Conservation (phyloP, 1,139 yeast genomes). For the Diutina rugosa region DNA sequence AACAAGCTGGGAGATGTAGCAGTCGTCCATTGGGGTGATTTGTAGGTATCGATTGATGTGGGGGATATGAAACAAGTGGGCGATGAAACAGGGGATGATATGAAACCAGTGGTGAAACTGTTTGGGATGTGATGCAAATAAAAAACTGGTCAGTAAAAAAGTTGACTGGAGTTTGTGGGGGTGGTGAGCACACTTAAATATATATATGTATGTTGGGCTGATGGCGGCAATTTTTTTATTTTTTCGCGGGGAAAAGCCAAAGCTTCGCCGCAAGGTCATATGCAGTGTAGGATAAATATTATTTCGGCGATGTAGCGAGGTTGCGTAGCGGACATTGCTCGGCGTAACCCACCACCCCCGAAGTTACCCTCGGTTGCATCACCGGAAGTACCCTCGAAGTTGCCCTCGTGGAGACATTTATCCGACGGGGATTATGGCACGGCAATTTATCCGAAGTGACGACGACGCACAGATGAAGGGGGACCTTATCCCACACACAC, state of each 20-base stretch:
- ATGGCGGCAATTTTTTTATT: not conserved
- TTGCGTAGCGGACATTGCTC: not conserved
- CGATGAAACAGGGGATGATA: too few relatives aligned
- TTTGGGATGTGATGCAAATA: too few relatives aligned
- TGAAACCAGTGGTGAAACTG: too few relatives aligned
- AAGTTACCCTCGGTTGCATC: not conserved
- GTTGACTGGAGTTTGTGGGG: not conserved
- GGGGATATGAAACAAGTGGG: not conserved
- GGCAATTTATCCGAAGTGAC: not conserved
- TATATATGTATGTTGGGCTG: not conserved
- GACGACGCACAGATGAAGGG: not conserved
- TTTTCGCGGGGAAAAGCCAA: not conserved
- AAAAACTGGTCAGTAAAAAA: too few relatives aligned
- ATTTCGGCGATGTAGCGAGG: not conserved
- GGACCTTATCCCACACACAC: not conserved
- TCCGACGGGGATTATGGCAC: not conserved
- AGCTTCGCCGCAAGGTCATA: not conserved
- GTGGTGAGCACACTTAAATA: not conserved
- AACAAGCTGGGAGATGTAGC: conserved; percentile 4
- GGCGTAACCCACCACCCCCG: not conserved
- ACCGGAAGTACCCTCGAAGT: not conserved
- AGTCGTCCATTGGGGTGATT: conserved; percentile 6
- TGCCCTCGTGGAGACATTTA: not conserved
- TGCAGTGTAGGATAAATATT: not conserved
- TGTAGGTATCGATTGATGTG: not conserved